Evolutionary conservation across 2,329 filamentous ascomycete genomes (phyloP).

Genomic region (Cytospora piceae): DNA sequence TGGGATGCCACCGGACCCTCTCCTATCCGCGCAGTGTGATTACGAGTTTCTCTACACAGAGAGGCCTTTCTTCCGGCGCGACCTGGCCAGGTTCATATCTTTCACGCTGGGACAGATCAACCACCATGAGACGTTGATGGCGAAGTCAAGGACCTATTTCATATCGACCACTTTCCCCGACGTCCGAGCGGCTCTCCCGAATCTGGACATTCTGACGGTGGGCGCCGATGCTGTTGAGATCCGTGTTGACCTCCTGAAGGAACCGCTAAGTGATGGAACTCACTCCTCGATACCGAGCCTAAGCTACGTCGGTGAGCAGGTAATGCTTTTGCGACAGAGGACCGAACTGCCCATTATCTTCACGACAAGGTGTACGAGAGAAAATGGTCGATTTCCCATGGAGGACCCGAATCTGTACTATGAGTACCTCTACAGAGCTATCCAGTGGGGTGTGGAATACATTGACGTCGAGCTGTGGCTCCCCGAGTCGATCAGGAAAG

Average conservation of each 20-base stretch:
- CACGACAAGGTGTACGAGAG: constrained; percentile 78
- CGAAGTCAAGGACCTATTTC: constrained; percentile 78
- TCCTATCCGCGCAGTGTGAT: constrained; percentile 71
- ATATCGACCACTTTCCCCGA: constrained; percentile 90
- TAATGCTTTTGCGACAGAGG: constrained; percentile 80
- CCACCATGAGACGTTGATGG: constrained; percentile 76
- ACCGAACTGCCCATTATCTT: constrained; percentile 91
- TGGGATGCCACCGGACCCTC: constrained; percentile 68
- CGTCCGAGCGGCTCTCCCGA: constrained; percentile 78
- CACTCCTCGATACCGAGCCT: constrained; percentile 73
- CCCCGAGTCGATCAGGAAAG: constrained; percentile 72
- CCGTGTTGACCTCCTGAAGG: constrained; percentile 78
- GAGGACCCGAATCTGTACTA: constrained; percentile 75
- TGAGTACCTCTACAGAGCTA: constrained; percentile 78
- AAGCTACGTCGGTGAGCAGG: constrained; percentile 82
- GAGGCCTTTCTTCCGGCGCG: constrained; percentile 71
- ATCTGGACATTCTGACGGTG: constrained; percentile 84
- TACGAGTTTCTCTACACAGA: constrained; percentile 87
- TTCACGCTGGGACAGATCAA: constrained; percentile 79
- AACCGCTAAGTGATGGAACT: constrained; percentile 65
- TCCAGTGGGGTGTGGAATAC: constrained; percentile 89
- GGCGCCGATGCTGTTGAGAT: constrained; percentile 86
- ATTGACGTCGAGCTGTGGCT: constrained; percentile 89
- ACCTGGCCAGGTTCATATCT: constrained; percentile 77
- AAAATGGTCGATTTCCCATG: constrained; percentile 87